A percentile compares a stretch with the other conserved stretches of the same genome.
These are phyloP conservation scores for Achaetomium macrosporum DNA, from an alignment of 2,329 filamentous ascomycete species.

Conservation along the genomic window DNA sequence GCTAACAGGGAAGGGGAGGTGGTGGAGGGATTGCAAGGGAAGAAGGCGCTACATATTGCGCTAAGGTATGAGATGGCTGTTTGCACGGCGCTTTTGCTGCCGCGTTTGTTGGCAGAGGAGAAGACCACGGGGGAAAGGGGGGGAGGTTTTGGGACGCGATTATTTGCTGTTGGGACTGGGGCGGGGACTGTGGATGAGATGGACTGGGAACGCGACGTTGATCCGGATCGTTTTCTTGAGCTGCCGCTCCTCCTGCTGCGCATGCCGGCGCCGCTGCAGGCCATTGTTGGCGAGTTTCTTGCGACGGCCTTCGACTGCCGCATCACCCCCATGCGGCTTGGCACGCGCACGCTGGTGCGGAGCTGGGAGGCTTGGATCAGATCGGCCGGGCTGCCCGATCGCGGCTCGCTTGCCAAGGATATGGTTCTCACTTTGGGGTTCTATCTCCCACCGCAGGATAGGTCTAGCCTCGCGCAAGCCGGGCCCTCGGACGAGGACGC, in stretches of 20 bases:
- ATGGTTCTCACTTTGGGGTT: constrained; percentile 48
- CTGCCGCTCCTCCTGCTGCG: constrained; percentile 50
- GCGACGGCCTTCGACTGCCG: constrained; percentile 51
- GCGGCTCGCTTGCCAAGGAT: constrained; percentile 38
- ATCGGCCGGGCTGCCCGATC: constrained; percentile 31
- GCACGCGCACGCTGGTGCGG: constrained; percentile 44
- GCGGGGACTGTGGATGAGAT: no score
- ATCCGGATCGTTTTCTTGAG: constrained; percentile 34
- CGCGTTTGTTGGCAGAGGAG: constrained; percentile 24
- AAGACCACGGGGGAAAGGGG: not conserved
- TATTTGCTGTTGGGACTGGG: constrained; percentile 13
- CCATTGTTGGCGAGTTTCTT: constrained; percentile 46
- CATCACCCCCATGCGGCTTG: constrained; percentile 44
- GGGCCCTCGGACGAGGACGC: not conserved
- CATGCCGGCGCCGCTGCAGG: constrained; percentile 49
- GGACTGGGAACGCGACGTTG: constrained; percentile 3
- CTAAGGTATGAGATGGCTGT: constrained; percentile 48
- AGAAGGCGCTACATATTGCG: constrained; percentile 38
- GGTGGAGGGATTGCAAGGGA: constrained; percentile 19
- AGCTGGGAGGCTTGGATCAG: constrained; percentile 49
- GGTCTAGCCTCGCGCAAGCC: not conserved
- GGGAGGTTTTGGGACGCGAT: not conserved
- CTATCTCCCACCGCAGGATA: constrained; percentile 32
- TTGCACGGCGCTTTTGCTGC: constrained; percentile 48
- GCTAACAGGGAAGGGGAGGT: not conserved